Evolutionary conservation across 148 eudicot species (phyloP).

Genomic region (Fallopia convolvulus): DNA sequence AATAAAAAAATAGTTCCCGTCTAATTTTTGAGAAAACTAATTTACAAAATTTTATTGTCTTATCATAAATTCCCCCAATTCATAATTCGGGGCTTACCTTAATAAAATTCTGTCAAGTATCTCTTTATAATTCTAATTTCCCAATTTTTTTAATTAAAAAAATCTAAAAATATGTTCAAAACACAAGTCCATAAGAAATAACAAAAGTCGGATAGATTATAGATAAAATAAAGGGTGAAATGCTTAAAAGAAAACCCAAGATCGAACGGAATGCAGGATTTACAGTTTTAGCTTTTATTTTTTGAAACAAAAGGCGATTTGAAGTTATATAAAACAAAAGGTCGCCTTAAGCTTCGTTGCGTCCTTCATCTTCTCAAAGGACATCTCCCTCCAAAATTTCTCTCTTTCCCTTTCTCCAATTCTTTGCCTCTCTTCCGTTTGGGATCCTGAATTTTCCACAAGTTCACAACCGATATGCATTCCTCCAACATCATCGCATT

Average conservation of each 20-base stretch:
- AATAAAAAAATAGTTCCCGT: too few relatives aligned
- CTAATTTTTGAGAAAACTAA: too few relatives aligned
- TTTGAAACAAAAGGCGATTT: not conserved
- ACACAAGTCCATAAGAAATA: too few relatives aligned
- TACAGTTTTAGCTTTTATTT: too few relatives aligned
- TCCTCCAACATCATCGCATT: not conserved
- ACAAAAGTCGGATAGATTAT: not conserved
- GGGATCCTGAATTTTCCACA: not conserved
- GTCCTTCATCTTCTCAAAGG: not conserved
- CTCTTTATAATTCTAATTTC: too few relatives aligned
- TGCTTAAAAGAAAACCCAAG: not conserved
- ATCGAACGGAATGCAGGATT: not conserved
- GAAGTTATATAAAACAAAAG: not conserved
- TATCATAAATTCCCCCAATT: too few relatives aligned
- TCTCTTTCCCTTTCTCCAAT: not conserved
- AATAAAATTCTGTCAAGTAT: too few relatives aligned
- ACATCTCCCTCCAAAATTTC: conserved; percentile 3
- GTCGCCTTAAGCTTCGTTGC: conserved; percentile 7
- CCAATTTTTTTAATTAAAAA: too few relatives aligned
- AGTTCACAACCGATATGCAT: not conserved
- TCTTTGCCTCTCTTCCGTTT: not conserved
- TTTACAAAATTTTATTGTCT: too few relatives aligned
- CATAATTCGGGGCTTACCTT: too few relatives aligned
- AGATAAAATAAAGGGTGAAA: not conserved
- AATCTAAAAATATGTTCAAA: not conserved